Evolutionary conservation across 1,139 yeast species (phyloP).

Genomic region (Suhomyces bribrorum): DNA sequence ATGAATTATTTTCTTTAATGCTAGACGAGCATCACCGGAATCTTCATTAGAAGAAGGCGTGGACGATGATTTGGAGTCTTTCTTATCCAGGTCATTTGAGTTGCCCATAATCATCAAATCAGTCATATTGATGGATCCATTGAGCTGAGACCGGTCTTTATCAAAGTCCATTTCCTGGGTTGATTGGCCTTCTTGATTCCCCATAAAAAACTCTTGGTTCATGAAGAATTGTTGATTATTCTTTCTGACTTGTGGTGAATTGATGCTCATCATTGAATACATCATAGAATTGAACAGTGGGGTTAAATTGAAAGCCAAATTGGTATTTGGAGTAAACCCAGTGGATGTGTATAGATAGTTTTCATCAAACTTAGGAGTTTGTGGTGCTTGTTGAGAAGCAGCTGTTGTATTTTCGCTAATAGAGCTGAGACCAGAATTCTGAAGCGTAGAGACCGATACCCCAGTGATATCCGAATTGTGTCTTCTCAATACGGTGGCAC

Average conservation of each 20-base stretch:
- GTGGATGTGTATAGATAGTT: constrained; percentile 30
- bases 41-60: constrained; percentile 24
- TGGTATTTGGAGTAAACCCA: constrained; percentile 37
- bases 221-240: constrained; percentile 22
- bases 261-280: constrained; percentile 40
- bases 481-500: constrained; percentile 26
- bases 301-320: constrained; percentile 36
- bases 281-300: constrained; percentile 48
- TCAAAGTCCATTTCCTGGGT: constrained; percentile 8
- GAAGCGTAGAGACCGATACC: constrained; percentile 16
- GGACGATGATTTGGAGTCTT: constrained; percentile 1
- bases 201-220: constrained; percentile 35
- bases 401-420: constrained; percentile 20
- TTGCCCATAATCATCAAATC: constrained; percentile 22
- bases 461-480: constrained; percentile 35
- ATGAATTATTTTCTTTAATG: constrained; percentile 43
- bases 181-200: constrained; percentile 5
- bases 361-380: constrained; percentile 40
- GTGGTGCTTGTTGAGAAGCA: constrained; percentile 24
- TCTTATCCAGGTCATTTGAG: constrained; percentile 4
- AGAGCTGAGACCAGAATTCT: constrained; percentile 11
- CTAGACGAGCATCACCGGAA: constrained; percentile 44
- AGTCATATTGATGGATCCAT: constrained; percentile 20
- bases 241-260: constrained; percentile 36
- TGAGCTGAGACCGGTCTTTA: constrained; percentile 6